These are phyloP conservation scores for Tetrapisispora fleetii DNA, from an alignment of 805 yeast genomes.

Conservation along the genomic window DNA sequence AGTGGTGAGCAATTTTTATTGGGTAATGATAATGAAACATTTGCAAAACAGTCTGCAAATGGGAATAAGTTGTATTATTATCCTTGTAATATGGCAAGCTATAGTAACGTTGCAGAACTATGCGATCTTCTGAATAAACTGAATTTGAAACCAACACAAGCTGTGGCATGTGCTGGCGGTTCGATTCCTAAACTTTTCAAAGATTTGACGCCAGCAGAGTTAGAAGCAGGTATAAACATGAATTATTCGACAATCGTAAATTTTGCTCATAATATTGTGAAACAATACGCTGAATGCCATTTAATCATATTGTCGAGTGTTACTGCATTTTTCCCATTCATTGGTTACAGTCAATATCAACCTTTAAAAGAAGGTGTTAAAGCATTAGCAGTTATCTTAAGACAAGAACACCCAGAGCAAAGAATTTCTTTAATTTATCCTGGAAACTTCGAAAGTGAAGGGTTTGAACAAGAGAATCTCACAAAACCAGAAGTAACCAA, in stretches of 20 bases:
- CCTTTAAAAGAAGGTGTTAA: slow-evolving; percentile 81
- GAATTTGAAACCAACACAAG: slow-evolving; percentile 49
- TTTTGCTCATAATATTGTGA: slow-evolving; percentile 54
- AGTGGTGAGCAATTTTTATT: not conserved
- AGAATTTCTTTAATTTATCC: slow-evolving; percentile 71
- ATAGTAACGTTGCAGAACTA: slow-evolving; percentile 36
- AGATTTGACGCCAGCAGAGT: slow-evolving; percentile 50
- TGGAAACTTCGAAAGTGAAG: slow-evolving; percentile 86
- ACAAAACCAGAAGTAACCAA: slow-evolving; percentile 82
- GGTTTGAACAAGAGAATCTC: slow-evolving; percentile 66
- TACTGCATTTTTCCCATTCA: slow-evolving; percentile 74
- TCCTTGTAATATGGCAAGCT: slow-evolving; percentile 56
- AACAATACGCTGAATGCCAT: slow-evolving; percentile 35
- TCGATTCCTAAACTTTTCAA: slow-evolving; percentile 69
- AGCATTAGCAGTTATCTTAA: slow-evolving; percentile 60
- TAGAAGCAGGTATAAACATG: slow-evolving; percentile 50
- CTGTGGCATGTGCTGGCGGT: slow-evolving; percentile 82
- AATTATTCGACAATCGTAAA: slow-evolving; percentile 70
- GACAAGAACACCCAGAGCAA: slow-evolving; percentile 76
- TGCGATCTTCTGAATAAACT: slow-evolving; percentile 20
- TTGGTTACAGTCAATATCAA: slow-evolving; percentile 86
- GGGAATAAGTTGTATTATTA: slow-evolving; percentile 30
- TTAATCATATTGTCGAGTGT: slow-evolving; percentile 65
- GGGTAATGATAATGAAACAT: not conserved
- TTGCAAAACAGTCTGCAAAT: not conserved